A percentile compares a stretch with the other conserved stretches of the same genome.
Conservation (phyloP, 2,329 filamentous ascomycete species). For the Gliomastix tumulicola region DNA sequence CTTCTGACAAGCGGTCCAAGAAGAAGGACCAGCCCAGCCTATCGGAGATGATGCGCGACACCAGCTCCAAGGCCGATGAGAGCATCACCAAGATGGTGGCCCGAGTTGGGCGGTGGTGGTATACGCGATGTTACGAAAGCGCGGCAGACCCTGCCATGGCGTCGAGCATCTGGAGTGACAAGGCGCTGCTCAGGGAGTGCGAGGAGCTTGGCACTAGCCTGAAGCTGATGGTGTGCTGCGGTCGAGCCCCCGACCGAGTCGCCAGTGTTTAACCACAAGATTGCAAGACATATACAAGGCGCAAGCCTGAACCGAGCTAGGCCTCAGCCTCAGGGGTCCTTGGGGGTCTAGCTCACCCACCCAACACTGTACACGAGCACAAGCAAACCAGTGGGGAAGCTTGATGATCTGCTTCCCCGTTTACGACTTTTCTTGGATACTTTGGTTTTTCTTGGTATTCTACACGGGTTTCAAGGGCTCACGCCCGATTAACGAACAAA, state of each 20-base stretch:
- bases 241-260: constrained; percentile 64
- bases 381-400: no score
- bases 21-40: constrained; percentile 46
- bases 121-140: constrained; percentile 83
- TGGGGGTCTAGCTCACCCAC: background rate
- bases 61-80: constrained; percentile 66
- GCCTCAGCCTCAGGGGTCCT: background rate
- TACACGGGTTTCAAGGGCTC: constrained; percentile 5
- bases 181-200: constrained; percentile 71
- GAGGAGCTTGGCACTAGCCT: constrained; percentile 81
- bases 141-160: constrained; percentile 38
- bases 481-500: no score
- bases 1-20: constrained; percentile 8
- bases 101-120: constrained; percentile 94
- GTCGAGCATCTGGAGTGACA: constrained; percentile 71
- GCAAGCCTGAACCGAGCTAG: background rate
- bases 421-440: no score
- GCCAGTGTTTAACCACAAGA: constrained; percentile 4
- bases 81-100: constrained; percentile 90
- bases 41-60: constrained; percentile 66
- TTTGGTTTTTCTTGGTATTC: no score
- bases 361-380: background rate
- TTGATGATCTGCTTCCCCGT: no score
- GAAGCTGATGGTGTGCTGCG: constrained; percentile 86
- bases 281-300: constrained; percentile 1